A percentile compares a stretch with the other conserved stretches of the same genome.
Evolutionary conservation across 306 rosid species (phyloP).

Genomic region (Luffa acutangula): DNA sequence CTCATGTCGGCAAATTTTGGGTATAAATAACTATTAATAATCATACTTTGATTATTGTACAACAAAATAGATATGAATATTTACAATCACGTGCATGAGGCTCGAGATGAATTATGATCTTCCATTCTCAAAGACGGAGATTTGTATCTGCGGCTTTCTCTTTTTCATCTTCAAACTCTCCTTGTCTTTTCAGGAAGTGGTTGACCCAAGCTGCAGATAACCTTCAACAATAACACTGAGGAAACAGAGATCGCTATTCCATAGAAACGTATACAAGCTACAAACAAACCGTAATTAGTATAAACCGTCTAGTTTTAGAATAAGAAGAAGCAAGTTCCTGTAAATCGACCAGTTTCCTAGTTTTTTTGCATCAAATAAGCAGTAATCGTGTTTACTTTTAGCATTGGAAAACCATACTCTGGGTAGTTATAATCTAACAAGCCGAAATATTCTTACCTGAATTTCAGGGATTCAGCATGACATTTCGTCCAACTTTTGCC

Average conservation of each 20-base stretch:
- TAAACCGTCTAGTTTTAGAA: neutral
- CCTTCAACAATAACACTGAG: neutral
- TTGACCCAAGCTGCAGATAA: neutral
- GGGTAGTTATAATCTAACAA: neutral
- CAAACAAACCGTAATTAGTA: neutral
- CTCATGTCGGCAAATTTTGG: neutral
- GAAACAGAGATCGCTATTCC: neutral
- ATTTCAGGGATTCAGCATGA: slow-evolving; percentile 8
- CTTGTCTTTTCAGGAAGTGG: neutral
- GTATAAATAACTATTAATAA: neutral
- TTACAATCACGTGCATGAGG: neutral
- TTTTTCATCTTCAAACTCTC: neutral
- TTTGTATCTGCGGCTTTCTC: neutral
- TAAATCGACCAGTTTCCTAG: neutral
- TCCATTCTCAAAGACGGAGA: neutral
- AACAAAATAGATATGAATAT: neutral
- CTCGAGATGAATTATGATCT: neutral
- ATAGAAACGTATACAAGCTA: neutral
- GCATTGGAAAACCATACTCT: neutral
- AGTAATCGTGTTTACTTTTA: neutral
- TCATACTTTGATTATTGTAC: neutral
- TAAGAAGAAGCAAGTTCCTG: neutral
- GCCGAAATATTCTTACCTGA: neutral
- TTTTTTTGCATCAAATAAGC: neutral
- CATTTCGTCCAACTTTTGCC: slow-evolving; percentile 51